These are phyloP conservation scores for Cenchrus americanus DNA, from an alignment of 176 grass and related monocot species.

Conservation along the genomic window DNA sequence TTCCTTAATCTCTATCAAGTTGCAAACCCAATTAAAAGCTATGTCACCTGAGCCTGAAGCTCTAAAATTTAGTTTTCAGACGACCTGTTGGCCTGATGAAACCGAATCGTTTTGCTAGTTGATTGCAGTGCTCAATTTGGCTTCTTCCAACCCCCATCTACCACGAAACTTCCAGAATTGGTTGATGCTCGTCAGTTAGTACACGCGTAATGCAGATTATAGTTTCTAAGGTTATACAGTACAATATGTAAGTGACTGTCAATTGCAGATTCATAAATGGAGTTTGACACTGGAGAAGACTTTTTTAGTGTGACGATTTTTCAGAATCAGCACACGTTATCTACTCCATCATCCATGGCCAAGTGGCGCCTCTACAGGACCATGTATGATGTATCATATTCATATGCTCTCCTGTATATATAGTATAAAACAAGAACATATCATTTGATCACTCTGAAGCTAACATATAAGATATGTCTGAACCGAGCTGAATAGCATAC, in stretches of 20 bases:
- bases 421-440: background rate
- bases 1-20: background rate
- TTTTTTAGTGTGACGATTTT: background rate
- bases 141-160: background rate
- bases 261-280: constrained; percentile 6
- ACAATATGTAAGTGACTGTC: background rate
- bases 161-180: background rate
- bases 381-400: background rate
- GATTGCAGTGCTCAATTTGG: background rate
- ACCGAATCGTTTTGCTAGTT: background rate
- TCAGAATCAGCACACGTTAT: background rate
- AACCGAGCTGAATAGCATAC: background rate
- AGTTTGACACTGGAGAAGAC: constrained; percentile 32
- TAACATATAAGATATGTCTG: background rate
- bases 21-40: constrained; percentile 12
- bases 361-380: background rate
- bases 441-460: background rate
- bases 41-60: background rate
- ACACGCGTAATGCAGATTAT: background rate
- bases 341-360: background rate
- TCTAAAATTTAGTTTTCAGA: background rate
- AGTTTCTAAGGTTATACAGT: background rate
- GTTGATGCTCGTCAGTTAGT: background rate
- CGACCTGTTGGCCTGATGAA: background rate
- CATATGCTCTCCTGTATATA: background rate